Evolutionary conservation across 305 asterid genomes (phyloP).

Genomic region (Galium porrigens): DNA sequence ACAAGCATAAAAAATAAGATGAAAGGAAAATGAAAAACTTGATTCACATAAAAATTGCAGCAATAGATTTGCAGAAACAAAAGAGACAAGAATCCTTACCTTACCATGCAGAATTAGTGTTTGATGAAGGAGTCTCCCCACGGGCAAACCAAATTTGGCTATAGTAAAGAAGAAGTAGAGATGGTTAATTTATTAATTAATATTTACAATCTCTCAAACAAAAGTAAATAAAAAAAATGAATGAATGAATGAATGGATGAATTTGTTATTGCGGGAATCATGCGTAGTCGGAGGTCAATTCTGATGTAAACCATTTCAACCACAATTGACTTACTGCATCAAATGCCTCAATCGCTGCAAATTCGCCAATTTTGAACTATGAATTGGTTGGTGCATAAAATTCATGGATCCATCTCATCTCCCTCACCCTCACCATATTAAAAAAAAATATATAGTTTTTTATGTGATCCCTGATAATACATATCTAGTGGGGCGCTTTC

Average conservation of each 20-base stretch:
- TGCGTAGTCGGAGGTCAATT: not conserved
- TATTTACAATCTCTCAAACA: not conserved
- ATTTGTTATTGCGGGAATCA: not conserved
- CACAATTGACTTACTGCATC: not conserved
- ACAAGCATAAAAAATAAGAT: not conserved
- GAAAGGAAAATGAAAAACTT: not conserved
- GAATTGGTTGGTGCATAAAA: not conserved
- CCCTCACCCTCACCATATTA: no score
- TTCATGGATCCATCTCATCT: not conserved
- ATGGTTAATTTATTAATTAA: not conserved
- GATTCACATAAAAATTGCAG: not conserved
- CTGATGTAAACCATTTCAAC: not conserved
- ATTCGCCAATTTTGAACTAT: not conserved
- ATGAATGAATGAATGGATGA: not conserved
- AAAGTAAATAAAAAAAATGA: not conserved
- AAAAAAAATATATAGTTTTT: no score
- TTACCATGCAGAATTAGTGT: not conserved
- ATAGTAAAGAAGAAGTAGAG: not conserved
- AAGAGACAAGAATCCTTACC: not conserved
- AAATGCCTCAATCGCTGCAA: not conserved
- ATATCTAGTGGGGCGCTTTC: no score
- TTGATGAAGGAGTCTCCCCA: not conserved
- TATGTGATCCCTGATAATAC: no score
- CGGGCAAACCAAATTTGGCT: not conserved
- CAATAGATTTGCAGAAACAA: not conserved